Evolutionary conservation across 108 stramenopile species (phyloP), one percentile per base, ranked within the genome.

Genomic region (Discostella stelligeroides): DNA sequence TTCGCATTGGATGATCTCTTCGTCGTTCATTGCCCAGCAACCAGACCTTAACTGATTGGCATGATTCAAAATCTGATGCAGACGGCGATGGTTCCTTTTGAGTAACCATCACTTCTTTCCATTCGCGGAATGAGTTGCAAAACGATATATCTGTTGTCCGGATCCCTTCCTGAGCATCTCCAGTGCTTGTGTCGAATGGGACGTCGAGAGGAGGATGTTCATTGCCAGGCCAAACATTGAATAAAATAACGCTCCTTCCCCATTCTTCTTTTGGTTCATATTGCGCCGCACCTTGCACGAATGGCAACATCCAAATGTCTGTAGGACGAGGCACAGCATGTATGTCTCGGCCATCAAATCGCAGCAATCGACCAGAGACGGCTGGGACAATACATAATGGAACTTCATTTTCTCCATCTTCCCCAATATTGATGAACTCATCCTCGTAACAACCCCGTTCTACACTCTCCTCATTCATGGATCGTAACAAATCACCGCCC

Each of bases 311-410:
- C 88, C 88, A 92, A 39, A 89, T 45, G 72, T 92, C 84, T 15
- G 74, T 55, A 7, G 91, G 91, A 17, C 88, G 56, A 18, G 91
- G 91, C 15, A 90, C 91, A 14, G 91, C 88, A 58, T 92, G 91
- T n/a, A 92, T 43, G 42, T 68, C 72, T 54, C 72, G 34, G 17
- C 91, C 91, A 63, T 79, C 64, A 61, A 92, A 92, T 25, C 91
- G 85, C 0, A 92, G 63, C 10, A 92, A 65, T 27, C 91, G 65
- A 7, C 91, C 91, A 21, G 66, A 3, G 14, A 85, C 76, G n/a
- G 87, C 84, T 9, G 91, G 91, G 1, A 92, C 83, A 8, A 66
- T 72, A 12, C 86, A 54, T 39, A 90, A 34, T 29, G 78, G 76
- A 12, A 87, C 72, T 25, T 62, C 60, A 3, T 34, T 34, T 18